Conservation (phyloP, 2,329 filamentous ascomycete genomes). For the Aspergillus sp. region DNA sequence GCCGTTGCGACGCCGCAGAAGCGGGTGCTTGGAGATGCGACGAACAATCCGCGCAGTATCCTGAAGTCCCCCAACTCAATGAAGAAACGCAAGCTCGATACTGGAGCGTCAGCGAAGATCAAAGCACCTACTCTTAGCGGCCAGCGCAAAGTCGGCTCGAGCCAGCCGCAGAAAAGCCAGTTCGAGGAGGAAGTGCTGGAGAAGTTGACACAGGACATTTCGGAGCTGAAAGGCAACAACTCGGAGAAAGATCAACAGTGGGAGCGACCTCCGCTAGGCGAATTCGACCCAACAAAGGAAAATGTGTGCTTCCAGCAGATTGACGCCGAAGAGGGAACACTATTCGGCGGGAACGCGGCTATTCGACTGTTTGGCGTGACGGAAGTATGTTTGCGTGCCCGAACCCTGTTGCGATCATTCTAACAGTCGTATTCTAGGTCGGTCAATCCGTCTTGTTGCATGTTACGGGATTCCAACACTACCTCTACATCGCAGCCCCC, state of each 20-base stretch:
- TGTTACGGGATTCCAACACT: slow-evolving; percentile 93
- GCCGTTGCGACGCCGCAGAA: slow-evolving; percentile 59
- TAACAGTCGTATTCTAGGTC: slow-evolving; percentile 35
- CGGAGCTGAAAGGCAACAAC: slow-evolving; percentile 79
- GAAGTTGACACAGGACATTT: slow-evolving; percentile 93
- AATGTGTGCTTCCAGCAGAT: slow-evolving; percentile 92
- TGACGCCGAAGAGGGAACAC: slow-evolving; percentile 84
- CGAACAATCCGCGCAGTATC: slow-evolving; percentile 63
- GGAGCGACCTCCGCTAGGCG: slow-evolving; percentile 64
- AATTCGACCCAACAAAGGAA: slow-evolving; percentile 64
- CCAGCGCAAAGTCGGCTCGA: slow-evolving; percentile 62
- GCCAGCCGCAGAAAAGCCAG: slow-evolving; percentile 72
- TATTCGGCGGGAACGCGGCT: slow-evolving; percentile 72
- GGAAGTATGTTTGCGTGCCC: slow-evolving; percentile 51
- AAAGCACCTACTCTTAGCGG: slow-evolving; percentile 61
- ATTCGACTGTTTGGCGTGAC: slow-evolving; percentile 95
- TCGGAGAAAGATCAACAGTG: slow-evolving; percentile 92
- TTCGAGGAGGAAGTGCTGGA: slow-evolving; percentile 94
- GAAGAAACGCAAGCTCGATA: slow-evolving; percentile 84
- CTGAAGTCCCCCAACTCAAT: slow-evolving; percentile 53
- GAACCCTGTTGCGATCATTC: slow-evolving; percentile 7
- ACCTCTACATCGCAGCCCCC: slow-evolving; percentile 89
- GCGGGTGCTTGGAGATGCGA: slow-evolving; percentile 68
- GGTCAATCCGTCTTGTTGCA: slow-evolving; percentile 94
- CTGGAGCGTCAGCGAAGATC: slow-evolving; percentile 51